Evolutionary conservation across 2,329 filamentous ascomycete genomes (phyloP), one percentile per base, ranked within the genome.

Genomic region (Elsinoe perseae): DNA sequence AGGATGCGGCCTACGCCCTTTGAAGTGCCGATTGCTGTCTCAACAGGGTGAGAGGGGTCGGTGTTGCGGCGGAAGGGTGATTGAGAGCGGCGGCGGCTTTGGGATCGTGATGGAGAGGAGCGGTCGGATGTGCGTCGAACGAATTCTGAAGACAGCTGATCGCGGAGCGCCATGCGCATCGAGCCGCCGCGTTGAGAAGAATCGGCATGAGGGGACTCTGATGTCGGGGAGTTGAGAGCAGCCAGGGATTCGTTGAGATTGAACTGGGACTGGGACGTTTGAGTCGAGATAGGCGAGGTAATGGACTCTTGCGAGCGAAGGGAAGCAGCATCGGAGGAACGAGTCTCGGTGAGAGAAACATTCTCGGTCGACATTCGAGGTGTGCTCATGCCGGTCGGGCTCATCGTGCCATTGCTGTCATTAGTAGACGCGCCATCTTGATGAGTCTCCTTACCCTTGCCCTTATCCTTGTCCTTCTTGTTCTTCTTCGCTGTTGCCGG

Each of bases 1-100:
- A 70, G 60, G 28, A 72, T 70, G 21, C 65, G 64, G n/a, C 64
- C 60, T 8, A 71, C 63, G 6, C 69, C 69, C 57, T 70, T 69
- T 8, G 64, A 62, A 14, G 69, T 70, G 28, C 54, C 38, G 59
- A 67, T 38, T 60, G 59, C 30, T 59, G 64, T 20, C 62, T 69
- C 53, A 8, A 56, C 30, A 7, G 48, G 48, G 23, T 65, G 30
- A 1, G 28, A 57, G 20, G 44, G 61, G 58, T 30, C 61, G 58
- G 34, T 52, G 18, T 52, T 52, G 18, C 48, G 48, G 16, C 48
- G 27, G 48, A 52, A 52, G 30, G 42, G 53, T 2, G 53, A 48
- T 12, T 27, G 16, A 7, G 53, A 56, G 3, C 42, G 53, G 7
- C 28, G 28, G 34, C 53, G 23, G 14, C 53, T 44, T 5, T 27